phyloP scores from a whole-genome alignment of 441 rosid species.

The Croton setiger region DNA sequence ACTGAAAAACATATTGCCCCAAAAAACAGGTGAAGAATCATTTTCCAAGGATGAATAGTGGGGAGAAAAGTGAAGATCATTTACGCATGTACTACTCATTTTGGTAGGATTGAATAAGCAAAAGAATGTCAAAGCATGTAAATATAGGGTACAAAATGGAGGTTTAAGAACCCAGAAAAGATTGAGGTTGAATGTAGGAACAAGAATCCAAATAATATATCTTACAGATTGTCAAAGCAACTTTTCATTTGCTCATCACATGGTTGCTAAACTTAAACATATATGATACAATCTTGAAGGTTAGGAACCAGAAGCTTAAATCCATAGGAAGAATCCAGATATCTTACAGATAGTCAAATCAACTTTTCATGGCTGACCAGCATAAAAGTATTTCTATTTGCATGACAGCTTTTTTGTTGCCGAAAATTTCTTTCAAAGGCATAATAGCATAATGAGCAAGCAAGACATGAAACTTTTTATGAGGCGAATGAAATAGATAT shows the following conservation, averaged over 20 bases:
- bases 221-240: not conserved
- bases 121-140: not conserved
- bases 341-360: not conserved
- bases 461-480: not conserved
- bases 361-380: not conserved
- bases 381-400: not conserved
- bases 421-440: not conserved
- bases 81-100: not conserved
- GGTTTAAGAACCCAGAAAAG: no score
- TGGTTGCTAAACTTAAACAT: slow-evolving; percentile 1
- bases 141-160: not conserved
- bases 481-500: slow-evolving; percentile 7
- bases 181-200: no score
- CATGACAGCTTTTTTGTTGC: not conserved
- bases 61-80: not conserved
- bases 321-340: not conserved
- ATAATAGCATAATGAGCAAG: not conserved
- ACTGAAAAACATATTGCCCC: not conserved
- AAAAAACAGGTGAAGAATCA: not conserved
- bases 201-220: not conserved
- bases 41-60: not conserved
- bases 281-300: not conserved
- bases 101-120: not conserved
- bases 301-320: no score
- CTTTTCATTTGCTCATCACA: not conserved